Evolutionary conservation across 2,329 filamentous ascomycete genomes (phyloP), one percentile per base, ranked within the genome.

Genomic region (Alternaria sp.): DNA sequence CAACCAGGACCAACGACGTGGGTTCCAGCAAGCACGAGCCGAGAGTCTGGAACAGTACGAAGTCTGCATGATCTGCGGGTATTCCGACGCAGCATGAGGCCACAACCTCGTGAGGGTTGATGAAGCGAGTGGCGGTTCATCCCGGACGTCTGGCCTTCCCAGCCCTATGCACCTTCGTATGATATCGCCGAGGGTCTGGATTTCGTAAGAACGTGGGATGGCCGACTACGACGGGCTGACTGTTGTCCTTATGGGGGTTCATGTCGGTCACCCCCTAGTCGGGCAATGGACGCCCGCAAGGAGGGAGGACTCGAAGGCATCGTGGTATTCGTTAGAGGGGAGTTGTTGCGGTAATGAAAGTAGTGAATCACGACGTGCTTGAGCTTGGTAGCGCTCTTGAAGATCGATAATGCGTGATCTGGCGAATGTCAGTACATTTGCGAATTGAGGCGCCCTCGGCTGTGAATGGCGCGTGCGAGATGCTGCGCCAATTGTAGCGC

Each of bases 321-420:
- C 28, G 30, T 51, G 49, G 28, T 51, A 36, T 36, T 46, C 32
- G 13, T 51, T 51, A 19, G 13, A 36, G 8, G 11, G 19, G 13
- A 23, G 6, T 23, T 2, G 19, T 46, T 23, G 21, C n/a, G 26
- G 17, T 46, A 36, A 11, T 13, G 45, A 25, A 36, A 25, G 10
- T 26, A n/a, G 47, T 32, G 50, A 56, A 53, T 51, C 59, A 26
- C 23, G 32, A 2, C 21, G 23, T 46, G 28, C 25, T 21, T 36
- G 15, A 45, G 53, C 43, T 36, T 32, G 30, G 59, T 63, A 59
- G 55, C 62, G 65, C 65, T 59, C 59, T 44, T 21, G 44, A 59
- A 10, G 52, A 46, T 58, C 52, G 13, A 54, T 49, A 61, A 47
- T 50, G 61, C 62, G 65, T 60, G 56, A 65, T 67, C 44, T 49